phyloP scores from a whole-genome alignment of 139 green algal species.

The Trebouxia sp. region DNA sequence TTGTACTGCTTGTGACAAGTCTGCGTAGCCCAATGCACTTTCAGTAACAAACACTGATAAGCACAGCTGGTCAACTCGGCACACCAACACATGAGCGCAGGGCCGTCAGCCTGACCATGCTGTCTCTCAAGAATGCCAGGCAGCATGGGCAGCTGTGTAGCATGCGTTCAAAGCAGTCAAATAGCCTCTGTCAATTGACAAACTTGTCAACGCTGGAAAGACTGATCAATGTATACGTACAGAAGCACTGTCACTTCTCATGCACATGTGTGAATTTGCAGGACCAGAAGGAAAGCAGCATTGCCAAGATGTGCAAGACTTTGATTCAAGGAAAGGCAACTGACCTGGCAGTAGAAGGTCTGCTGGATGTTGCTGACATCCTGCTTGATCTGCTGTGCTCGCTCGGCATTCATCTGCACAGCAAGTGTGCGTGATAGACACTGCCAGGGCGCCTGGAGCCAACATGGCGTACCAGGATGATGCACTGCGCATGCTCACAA shows the following conservation, averaged over 20 bases:
- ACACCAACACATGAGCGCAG: background rate
- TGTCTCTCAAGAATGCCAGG: too few species aligned
- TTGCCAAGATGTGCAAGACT: background rate
- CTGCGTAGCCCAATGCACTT: too few species aligned
- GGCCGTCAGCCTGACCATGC: too few species aligned
- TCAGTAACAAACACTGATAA: too few species aligned
- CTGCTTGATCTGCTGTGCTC: slow-evolving; percentile 67
- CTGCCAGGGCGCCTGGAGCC: slow-evolving; percentile 29
- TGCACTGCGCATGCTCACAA: background rate
- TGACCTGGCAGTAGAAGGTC: slow-evolving; percentile 87
- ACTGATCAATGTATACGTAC: too few species aligned
- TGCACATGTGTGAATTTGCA: background rate
- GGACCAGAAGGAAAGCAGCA: background rate
- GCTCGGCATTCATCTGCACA: slow-evolving; percentile 63
- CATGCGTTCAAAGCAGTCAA: too few species aligned
- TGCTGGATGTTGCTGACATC: slow-evolving; percentile 71
- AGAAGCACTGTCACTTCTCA: too few species aligned
- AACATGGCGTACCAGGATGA: slow-evolving; percentile 4
- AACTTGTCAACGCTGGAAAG: too few species aligned
- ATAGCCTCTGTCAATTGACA: too few species aligned
- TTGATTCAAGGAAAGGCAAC: background rate
- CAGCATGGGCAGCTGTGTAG: too few species aligned
- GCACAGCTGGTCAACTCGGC: too few species aligned
- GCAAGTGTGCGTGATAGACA: slow-evolving; percentile 28
- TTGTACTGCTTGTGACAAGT: slow-evolving; percentile 92